Base-by-base conservation (phyloP, 345 rosid species). In the Aethionema arabicum region DNA sequence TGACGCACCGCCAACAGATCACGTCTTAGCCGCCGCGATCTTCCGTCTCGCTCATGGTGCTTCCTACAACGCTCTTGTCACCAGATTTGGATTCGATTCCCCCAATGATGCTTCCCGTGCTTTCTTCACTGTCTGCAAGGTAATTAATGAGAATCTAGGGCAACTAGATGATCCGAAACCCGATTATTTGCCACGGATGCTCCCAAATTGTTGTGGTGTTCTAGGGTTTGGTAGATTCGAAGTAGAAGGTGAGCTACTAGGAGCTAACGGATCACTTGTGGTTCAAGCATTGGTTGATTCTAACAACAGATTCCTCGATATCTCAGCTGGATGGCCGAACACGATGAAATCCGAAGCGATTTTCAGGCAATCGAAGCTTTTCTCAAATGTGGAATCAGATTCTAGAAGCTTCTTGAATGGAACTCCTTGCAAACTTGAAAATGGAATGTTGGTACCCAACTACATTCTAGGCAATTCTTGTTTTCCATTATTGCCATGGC, bases 311-410 rank as follows among this genome's bases (percentile, higher is more conserved):
- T 85, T 90, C 72, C 40, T 70, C 13, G 88, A 90, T 75, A 80
- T 90, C 71, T 90, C 97, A 1, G 87, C 90, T 16, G 95, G 95
- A 5, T 87, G 97, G 97, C 92, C 87, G 5, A 52, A 75, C 31
- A 69, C 75, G 0, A 76, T 87, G 76, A 78, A 71, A 40, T 79
- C 82, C 0, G 74, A 74, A 39, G 65, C 82, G 0, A 82, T 87
- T 66, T 59, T 87, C 37, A 66, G 61, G 29, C 81, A 84, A 52
- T 80, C 81, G 0, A 82, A 72, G 74, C 74, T 90, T 50, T 85
- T 69, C 67, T 62, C 63, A 0, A 53, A 63, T 2, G 73, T 74
- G 38, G 55, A 68, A 35, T 8, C 38, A 8, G 85, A 80, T 14
- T 67, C 81, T 2, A 60, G 65, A 39, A 78, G 83, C 52, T 65